Conservation (phyloP, 768 basidiomycete species). For the Rhodotorula babjevae region DNA sequence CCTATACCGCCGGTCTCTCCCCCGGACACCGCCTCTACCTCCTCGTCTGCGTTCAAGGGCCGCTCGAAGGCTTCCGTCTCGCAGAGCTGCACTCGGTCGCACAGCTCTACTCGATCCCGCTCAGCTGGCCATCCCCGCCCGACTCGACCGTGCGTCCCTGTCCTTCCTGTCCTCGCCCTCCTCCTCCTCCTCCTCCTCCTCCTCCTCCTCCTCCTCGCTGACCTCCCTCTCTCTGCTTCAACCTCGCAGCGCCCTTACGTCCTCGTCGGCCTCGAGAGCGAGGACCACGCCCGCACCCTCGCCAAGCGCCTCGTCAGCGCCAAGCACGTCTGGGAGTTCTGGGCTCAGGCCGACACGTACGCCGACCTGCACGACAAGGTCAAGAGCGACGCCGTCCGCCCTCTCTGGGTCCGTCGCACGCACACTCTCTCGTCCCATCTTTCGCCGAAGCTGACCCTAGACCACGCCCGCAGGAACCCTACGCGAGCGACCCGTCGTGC, state of each 20-base stretch:
- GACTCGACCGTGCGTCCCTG: constrained; percentile 26
- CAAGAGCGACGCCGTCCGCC: constrained; percentile 35
- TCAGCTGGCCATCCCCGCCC: constrained; percentile 14
- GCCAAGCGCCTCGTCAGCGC: constrained; percentile 74
- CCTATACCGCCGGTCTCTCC: neutral
- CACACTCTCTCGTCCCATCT: no score
- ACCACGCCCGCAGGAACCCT: constrained; percentile 52
- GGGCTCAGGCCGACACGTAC: constrained; percentile 50
- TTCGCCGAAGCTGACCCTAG: no score
- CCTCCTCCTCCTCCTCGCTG: neutral
- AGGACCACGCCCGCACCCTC: constrained; percentile 68
- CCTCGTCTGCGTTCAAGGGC: constrained; percentile 2
- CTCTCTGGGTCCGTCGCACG: constrained; percentile 14
- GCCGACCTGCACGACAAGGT: constrained; percentile 62
- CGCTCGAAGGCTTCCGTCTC: constrained; percentile 33
- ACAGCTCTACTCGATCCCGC: constrained; percentile 5
- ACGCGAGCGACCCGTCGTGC: constrained; percentile 54
- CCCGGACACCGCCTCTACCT: neutral
- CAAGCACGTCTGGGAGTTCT: constrained; percentile 57
- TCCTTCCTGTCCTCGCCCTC: no score
- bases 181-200: no score
- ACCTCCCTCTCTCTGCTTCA: neutral
- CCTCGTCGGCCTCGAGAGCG: constrained; percentile 62
- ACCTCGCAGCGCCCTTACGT: constrained; percentile 62
- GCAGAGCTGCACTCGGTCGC: constrained; percentile 32